These are phyloP conservation scores for Fabrea salina DNA, from an alignment of 169 alveolate species.

Conservation along the genomic window DNA sequence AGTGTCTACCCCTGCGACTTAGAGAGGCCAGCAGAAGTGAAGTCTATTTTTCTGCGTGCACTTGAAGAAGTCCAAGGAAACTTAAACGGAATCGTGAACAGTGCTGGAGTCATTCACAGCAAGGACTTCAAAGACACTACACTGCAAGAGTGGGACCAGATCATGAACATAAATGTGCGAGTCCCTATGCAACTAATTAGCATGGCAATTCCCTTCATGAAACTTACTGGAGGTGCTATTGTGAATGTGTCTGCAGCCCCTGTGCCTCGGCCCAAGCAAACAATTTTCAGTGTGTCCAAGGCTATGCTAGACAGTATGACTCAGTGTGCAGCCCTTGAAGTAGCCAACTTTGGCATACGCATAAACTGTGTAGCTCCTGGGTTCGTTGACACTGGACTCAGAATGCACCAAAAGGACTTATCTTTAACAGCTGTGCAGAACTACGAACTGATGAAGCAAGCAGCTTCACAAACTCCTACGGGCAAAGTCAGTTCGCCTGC, in stretches of 20 bases:
- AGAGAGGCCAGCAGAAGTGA: background rate
- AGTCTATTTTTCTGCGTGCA: slow-evolving; percentile 30
- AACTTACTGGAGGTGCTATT: slow-evolving; percentile 61
- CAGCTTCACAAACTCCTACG: slow-evolving; percentile 35
- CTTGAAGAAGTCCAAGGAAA: slow-evolving; percentile 40
- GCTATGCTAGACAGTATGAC: slow-evolving; percentile 70
- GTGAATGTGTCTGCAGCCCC: slow-evolving; percentile 61
- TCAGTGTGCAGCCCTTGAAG: slow-evolving; percentile 74
- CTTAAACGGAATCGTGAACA: slow-evolving; percentile 33
- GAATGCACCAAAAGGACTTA: slow-evolving; percentile 37
- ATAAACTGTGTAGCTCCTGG: slow-evolving; percentile 81
- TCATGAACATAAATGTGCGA: slow-evolving; percentile 71
- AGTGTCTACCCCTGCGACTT: slow-evolving; percentile 9
- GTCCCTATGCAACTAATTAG: slow-evolving; percentile 64
- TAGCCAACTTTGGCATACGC: slow-evolving; percentile 66
- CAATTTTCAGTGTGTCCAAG: slow-evolving; percentile 57
- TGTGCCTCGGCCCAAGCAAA: slow-evolving; percentile 55
- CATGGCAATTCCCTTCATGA: slow-evolving; percentile 70
- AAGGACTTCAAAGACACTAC: slow-evolving; percentile 47
- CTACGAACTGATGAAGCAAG: slow-evolving; percentile 36
- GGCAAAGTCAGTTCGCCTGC: slow-evolving; percentile 41
- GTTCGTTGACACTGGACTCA: slow-evolving; percentile 37
- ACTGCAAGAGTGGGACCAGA: slow-evolving; percentile 60
- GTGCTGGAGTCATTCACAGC: slow-evolving; percentile 38
- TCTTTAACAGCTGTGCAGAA: slow-evolving; percentile 24